Evolutionary conservation across 495 filamentous ascomycete species (phyloP).

Genomic region (Hypoxylon fuscum): DNA sequence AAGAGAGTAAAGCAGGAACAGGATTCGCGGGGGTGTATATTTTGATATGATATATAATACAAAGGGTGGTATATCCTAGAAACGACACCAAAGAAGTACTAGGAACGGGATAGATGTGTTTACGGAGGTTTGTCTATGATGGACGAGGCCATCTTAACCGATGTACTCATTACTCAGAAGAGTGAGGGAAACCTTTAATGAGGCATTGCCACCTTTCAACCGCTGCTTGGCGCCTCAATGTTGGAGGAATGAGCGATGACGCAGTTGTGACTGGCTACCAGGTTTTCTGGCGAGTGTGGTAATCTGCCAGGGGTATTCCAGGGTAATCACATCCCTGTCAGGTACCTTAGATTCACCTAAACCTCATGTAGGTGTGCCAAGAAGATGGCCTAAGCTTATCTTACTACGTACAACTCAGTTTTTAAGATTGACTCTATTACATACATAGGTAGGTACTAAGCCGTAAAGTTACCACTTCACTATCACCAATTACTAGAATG

Average conservation of each 20-base stretch:
- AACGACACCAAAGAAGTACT: conserved; percentile 7
- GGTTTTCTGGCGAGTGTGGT: conserved; percentile 17
- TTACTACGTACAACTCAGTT: too few species aligned
- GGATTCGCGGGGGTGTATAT: conserved; percentile 20
- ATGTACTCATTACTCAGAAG: background rate
- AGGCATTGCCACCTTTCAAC: conserved; percentile 5
- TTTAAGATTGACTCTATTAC: too few species aligned
- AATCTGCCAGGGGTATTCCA: conserved; percentile 24
- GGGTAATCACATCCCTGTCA: background rate
- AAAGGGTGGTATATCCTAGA: conserved; percentile 28
- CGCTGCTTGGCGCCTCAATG: conserved; percentile 14
- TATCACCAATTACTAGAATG: background rate
- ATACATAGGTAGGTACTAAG: too few species aligned
- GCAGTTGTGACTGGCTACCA: conserved; percentile 31
- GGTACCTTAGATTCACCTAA: too few species aligned
- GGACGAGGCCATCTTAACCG: background rate
- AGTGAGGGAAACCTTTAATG: background rate
- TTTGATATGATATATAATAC: background rate
- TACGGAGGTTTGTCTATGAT: conserved; percentile 29
- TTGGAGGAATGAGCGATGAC: conserved; percentile 36
- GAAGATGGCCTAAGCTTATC: too few species aligned
- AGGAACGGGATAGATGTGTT: conserved; percentile 18
- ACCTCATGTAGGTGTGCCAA: too few species aligned
- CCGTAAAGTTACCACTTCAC: too few species aligned
- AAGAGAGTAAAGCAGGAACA: conserved; percentile 15